phyloP scores from a whole-genome alignment of 495 filamentous ascomycete species.

The Podospora didyma region DNA sequence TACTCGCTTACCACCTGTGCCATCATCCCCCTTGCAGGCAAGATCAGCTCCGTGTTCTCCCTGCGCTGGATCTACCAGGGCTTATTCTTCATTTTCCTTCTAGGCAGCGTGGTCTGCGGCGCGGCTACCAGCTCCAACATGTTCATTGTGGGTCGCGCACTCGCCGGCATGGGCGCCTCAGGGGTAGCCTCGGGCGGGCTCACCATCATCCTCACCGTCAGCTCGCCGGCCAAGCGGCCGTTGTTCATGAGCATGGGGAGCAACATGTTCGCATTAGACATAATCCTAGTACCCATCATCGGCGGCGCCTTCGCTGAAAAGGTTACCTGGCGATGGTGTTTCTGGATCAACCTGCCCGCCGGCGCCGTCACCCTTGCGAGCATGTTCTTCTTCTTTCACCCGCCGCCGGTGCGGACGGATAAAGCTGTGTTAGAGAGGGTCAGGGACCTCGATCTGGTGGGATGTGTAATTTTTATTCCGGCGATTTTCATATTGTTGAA shows the following conservation, averaged over 20 bases:
- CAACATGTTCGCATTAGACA: slow-evolving; percentile 21
- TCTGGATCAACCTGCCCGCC: slow-evolving; percentile 58
- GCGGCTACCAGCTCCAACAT: background rate
- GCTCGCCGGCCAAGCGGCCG: background rate
- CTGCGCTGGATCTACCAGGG: slow-evolving; percentile 11
- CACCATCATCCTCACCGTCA: background rate
- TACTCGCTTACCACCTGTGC: slow-evolving; percentile 14
- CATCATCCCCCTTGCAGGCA: slow-evolving; percentile 15
- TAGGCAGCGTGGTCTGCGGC: slow-evolving; percentile 17
- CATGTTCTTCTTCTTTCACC: slow-evolving; percentile 8
- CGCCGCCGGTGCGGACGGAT: background rate
- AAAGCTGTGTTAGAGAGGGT: slow-evolving; percentile 11
- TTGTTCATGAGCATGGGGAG: slow-evolving; percentile 7
- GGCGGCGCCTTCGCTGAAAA: slow-evolving; percentile 28
- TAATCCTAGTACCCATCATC: slow-evolving; percentile 38
- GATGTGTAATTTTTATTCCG: slow-evolving; percentile 26
- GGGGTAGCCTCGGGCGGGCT: background rate
- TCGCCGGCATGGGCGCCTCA: background rate
- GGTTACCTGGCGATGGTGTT: slow-evolving; percentile 58
- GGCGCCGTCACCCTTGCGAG: slow-evolving; percentile 30
- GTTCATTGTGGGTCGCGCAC: slow-evolving; percentile 1
- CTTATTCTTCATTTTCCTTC: slow-evolving; percentile 18
- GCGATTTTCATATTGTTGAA: slow-evolving; percentile 46
- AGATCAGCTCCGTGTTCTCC: slow-evolving; percentile 11
- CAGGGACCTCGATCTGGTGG: slow-evolving; percentile 24